Conservation (phyloP, 495 filamentous ascomycete genomes). For the Penicillium salamii region DNA sequence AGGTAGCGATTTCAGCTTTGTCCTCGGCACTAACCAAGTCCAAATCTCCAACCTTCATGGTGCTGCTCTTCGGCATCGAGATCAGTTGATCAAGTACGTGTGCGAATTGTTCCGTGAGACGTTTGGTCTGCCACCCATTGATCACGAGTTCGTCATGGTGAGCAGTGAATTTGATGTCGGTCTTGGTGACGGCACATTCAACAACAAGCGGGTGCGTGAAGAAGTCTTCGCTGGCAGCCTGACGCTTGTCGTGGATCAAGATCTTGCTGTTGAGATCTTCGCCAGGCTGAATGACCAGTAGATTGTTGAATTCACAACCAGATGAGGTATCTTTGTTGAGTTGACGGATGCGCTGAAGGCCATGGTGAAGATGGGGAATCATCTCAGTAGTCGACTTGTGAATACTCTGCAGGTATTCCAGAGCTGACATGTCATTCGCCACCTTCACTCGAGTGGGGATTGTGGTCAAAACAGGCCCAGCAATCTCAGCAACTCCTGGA, state of each 20-base stretch:
- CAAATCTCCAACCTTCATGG: slow-evolving; percentile 27
- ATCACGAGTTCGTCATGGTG: slow-evolving; percentile 41
- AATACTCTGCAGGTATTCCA: slow-evolving; percentile 40
- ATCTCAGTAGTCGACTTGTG: slow-evolving; percentile 43
- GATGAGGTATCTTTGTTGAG: slow-evolving; percentile 32
- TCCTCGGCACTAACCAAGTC: slow-evolving; percentile 34
- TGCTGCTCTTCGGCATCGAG: slow-evolving; percentile 23
- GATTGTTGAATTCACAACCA: slow-evolving; percentile 64
- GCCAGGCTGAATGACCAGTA: slow-evolving; percentile 54
- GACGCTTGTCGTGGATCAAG: slow-evolving; percentile 45
- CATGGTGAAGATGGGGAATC: slow-evolving; percentile 49
- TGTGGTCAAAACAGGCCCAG: slow-evolving; percentile 53
- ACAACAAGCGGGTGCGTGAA: slow-evolving; percentile 50
- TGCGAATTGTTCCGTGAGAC: slow-evolving; percentile 30
- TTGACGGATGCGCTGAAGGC: slow-evolving; percentile 41
- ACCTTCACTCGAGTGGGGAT: slow-evolving; percentile 47
- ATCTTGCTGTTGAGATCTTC: slow-evolving; percentile 31
- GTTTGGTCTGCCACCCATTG: slow-evolving; percentile 34
- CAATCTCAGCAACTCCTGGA: slow-evolving; percentile 47
- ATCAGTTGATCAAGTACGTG: slow-evolving; percentile 36
- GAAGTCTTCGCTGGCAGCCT: slow-evolving; percentile 41
- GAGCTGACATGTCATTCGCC: slow-evolving; percentile 29
- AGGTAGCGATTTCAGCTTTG: slow-evolving; percentile 29
- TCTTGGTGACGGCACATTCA: slow-evolving; percentile 39
- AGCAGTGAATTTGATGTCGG: slow-evolving; percentile 25